Conservation (phyloP, 129 eudicot species). For the Artemisia tridentata region DNA sequence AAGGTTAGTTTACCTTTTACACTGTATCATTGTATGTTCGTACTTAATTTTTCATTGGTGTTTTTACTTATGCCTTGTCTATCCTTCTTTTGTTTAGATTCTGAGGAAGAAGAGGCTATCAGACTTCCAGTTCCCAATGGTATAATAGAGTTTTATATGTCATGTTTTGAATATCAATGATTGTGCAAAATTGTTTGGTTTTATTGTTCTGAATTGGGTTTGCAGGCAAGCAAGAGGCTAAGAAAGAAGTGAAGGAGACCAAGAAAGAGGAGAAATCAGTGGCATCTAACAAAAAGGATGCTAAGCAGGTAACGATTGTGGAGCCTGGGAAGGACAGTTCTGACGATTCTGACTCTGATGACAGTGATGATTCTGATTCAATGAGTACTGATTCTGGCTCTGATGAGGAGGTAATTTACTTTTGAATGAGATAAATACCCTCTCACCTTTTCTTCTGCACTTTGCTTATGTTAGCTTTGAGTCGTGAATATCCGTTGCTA, state of each 20-base stretch:
- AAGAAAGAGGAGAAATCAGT: conserved; percentile 48
- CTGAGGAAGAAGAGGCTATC: conserved; percentile 58
- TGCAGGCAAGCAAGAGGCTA: conserved; percentile 42
- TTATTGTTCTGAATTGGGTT: neutral
- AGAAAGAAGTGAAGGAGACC: conserved; percentile 18
- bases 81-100: conserved; percentile 23
- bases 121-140: conserved; percentile 42
- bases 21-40: neutral
- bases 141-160: neutral
- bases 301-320: conserved; percentile 63
- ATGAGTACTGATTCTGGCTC: conserved; percentile 40
- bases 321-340: conserved; percentile 48
- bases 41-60: neutral
- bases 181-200: neutral
- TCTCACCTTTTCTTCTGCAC: no score
- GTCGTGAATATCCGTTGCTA: no score
- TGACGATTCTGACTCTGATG: conserved; percentile 45
- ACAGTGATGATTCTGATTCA: conserved; percentile 20
- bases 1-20: conserved; percentile 32
- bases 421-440: no score
- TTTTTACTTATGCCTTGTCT: neutral
- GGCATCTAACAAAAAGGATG: conserved; percentile 37
- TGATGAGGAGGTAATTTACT: conserved; percentile 29
- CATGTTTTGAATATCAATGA: neutral
- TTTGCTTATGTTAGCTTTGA: no score